A percentile compares a stretch with the other conserved stretches of the same genome.
Conservation (phyloP, 192 early-diverging fungal genomes). For the Funneliformis mosseae region DNA sequence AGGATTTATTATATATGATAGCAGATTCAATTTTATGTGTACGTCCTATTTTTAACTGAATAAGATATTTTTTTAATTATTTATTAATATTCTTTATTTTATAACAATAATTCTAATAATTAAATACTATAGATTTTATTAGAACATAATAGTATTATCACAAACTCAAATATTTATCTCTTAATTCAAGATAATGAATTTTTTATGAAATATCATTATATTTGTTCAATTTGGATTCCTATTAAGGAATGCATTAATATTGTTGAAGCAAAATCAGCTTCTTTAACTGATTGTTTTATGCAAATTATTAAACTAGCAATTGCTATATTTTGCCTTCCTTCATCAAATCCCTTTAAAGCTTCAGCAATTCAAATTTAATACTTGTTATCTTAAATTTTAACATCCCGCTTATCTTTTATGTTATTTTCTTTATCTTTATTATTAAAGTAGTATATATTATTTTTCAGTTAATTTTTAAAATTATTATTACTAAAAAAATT, state of each 20-base stretch:
- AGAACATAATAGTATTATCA: neutral
- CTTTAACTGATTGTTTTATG: neutral
- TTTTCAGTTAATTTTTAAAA: no score
- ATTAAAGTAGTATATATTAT: no score
- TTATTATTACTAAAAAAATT: no score
- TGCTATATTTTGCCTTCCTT: neutral
- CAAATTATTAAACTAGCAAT: neutral
- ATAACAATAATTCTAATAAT: no score
- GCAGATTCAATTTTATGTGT: neutral
- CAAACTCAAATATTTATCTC: neutral
- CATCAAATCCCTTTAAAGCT: neutral
- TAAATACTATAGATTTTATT: no score
- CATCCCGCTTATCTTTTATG: neutral
- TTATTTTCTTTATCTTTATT: neutral
- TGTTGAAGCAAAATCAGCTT: neutral
- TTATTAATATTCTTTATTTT: no score
- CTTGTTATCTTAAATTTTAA: neutral
- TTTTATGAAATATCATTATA: neutral
- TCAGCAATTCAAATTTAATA: conserved; percentile 2
- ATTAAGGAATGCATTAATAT: neutral
- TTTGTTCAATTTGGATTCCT: neutral
- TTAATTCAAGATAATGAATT: neutral
- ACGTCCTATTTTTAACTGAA: neutral
- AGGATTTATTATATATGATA: neutral
- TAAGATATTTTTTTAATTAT: neutral